These are phyloP conservation scores for Fusarium sp. DNA, from an alignment of 2,329 filamentous ascomycete species.

Conservation along the genomic window DNA sequence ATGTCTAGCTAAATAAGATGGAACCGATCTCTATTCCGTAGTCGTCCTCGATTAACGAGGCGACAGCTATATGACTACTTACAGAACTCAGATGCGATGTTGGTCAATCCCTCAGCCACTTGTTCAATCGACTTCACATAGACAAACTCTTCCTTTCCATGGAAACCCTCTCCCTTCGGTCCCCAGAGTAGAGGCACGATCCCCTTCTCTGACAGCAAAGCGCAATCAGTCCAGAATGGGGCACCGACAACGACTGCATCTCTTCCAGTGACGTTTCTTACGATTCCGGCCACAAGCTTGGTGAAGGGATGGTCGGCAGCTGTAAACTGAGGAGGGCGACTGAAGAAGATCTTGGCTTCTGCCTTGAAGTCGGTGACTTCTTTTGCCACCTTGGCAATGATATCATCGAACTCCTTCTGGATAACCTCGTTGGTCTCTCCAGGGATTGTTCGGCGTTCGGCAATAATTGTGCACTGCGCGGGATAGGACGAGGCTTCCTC, in stretches of 20 bases:
- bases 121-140: slow-evolving; percentile 57
- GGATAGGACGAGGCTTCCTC: slow-evolving; percentile 66
- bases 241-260: slow-evolving; percentile 47
- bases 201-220: slow-evolving; percentile 58
- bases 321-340: slow-evolving; percentile 58
- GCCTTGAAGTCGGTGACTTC: slow-evolving; percentile 56
- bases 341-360: slow-evolving; percentile 55
- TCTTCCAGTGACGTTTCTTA: slow-evolving; percentile 45
- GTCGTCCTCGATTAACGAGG: not conserved
- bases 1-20: too few relatives aligned
- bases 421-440: slow-evolving; percentile 57
- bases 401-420: slow-evolving; percentile 51
- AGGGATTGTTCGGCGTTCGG: slow-evolving; percentile 63
- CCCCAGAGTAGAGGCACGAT: slow-evolving; percentile 63
- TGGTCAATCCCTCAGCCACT: slow-evolving; percentile 47
- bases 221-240: slow-evolving; percentile 65
- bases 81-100: slow-evolving; percentile 50
- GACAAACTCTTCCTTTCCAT: slow-evolving; percentile 64
- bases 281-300: slow-evolving; percentile 47
- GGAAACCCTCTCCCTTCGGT: slow-evolving; percentile 61
- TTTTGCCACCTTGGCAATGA: slow-evolving; percentile 52
- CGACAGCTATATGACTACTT: slow-evolving; percentile 6
- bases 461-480: slow-evolving; percentile 58
- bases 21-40: not conserved
- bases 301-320: slow-evolving; percentile 57